Evolutionary conservation across 495 filamentous ascomycete species (phyloP), one percentile per base, ranked within the genome.

Genomic region (Penicillium riverlandense): DNA sequence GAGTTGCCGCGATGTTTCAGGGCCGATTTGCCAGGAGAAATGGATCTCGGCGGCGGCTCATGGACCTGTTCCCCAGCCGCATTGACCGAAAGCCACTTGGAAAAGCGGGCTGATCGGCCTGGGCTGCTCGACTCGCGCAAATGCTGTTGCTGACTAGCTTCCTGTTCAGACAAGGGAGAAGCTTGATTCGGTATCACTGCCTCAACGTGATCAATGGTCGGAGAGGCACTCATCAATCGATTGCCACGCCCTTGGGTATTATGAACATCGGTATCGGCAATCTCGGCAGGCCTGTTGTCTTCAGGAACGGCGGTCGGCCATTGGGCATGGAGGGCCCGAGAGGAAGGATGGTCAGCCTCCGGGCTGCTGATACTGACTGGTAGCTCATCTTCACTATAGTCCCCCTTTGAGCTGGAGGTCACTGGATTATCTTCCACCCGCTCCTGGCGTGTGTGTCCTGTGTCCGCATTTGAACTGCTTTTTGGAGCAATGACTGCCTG

Each of bases 1-100:
- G 75, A 71, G 11, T 58, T 65, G 6, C 68, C 63, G 8, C 85
- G 75, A 35, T 79, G 72, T 51, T 95, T 96, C 53, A 96, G 51
- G 0, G 90, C 90, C 11, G 90, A 91, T 57, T 96, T 96, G 5
- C 78, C 82, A 16, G 90, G 90, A 0, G 90, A 95, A 1, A 86
- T 67, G 0, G 90, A 90, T 38, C 90, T 75, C 13, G 84, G 79
- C 11, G 85, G 86, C 16, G 90, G 90, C 38, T 83, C 72, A 58
- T 96, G 88, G 46, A 76, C 65, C 13, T 68, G 58, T n/a, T 66
- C 71, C 32, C 64, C 68, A 1, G 63, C 41, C 6, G 63, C 61
- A 27, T 82, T 62, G 62, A 83, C 48, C 43, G 72, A 58, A 62
- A 77, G 61, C 51, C 78, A 67, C 43, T 74, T 58, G 2, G 84